These are phyloP conservation scores for Rhododendron vialii DNA, from an alignment of 148 eudicot species.

Conservation along the genomic window DNA sequence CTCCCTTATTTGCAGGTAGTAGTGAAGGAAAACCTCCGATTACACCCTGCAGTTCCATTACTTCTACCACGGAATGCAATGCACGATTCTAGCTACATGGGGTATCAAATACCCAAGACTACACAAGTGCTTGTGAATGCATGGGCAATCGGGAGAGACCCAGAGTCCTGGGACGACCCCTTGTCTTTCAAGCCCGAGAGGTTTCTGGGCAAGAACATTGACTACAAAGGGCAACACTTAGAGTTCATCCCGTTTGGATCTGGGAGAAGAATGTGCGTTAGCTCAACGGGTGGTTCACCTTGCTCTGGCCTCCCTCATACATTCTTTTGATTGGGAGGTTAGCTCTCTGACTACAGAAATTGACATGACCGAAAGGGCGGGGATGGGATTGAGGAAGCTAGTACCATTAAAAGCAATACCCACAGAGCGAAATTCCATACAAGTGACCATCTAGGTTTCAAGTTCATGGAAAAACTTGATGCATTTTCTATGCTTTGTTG, in stretches of 20 bases:
- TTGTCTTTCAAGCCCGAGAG: slow-evolving; percentile 36
- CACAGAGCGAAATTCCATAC: background rate
- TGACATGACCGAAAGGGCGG: slow-evolving; percentile 10
- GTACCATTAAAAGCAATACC: slow-evolving; percentile 3
- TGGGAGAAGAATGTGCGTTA: slow-evolving; percentile 32
- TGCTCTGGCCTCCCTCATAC: slow-evolving; percentile 1
- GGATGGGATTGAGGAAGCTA: background rate
- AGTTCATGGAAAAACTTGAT: background rate
- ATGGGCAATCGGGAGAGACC: slow-evolving; percentile 15
- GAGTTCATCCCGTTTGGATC: slow-evolving; percentile 43
- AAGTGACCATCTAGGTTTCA: background rate
- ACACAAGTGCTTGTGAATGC: slow-evolving; percentile 1
- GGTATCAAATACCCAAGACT: background rate
- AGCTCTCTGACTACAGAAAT: background rate
- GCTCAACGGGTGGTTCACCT: slow-evolving; percentile 29
- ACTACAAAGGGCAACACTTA: slow-evolving; percentile 36
- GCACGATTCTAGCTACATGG: slow-evolving; percentile 1
- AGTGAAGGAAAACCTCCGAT: background rate
- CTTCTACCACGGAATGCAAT: background rate
- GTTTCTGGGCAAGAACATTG: slow-evolving; percentile 19
- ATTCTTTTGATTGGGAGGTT: slow-evolving; percentile 13
- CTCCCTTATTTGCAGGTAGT: slow-evolving; percentile 3
- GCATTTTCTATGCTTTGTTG: background rate
- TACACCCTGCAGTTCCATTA: background rate
- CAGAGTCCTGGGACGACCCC: slow-evolving; percentile 30